Evolutionary conservation across 129 eudicot genomes (phyloP), one percentile per base, ranked within the genome.

Genomic region (Arctium lappa): DNA sequence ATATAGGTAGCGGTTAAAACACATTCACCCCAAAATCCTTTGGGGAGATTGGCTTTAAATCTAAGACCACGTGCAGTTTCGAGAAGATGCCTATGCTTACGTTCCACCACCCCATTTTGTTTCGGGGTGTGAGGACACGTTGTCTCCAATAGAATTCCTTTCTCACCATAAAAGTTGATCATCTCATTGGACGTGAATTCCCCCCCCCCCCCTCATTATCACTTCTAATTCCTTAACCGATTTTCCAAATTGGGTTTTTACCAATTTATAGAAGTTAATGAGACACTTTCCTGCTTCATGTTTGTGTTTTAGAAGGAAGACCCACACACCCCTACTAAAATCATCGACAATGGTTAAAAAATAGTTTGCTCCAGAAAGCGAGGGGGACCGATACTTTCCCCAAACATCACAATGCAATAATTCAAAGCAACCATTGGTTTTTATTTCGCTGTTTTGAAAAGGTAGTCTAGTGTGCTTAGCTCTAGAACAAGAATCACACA

Each of bases 341-440:
- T 76, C 82, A 70, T 85, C 88, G 15, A 85, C 80, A 8, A 85
- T 39, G 4, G 76, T 75, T 1, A 80, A 16, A 9, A 85, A 85
- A 46, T 13, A 85, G 22, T 16, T 48, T 5, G 38, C 16, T 3
- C 44, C 70, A 3, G 5, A 5, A 1, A 18, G 5, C 9, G 53
- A 74, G 5, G 71, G 36, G 1, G 8, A 27, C 0, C 16, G 56
- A 11, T 37, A 79, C 2, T 75, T 69, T 6, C 84, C 80, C 87
- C 80, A 84, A 1, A 79, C 18, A 34, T 84, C 81, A 31, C 60
- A 78, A 73, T 79, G 84, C 2, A 29, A 62, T 4, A 29, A 84
- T 10, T 18, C 74, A 44, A 48, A 85, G 66, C 39, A 30, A 40
- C 22, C 22, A 29, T 33, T 3, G 3, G 16, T 31, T 11, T 76